phyloP scores from a whole-genome alignment of 768 basidiomycete genomes.

The Boletus sp. region DNA sequence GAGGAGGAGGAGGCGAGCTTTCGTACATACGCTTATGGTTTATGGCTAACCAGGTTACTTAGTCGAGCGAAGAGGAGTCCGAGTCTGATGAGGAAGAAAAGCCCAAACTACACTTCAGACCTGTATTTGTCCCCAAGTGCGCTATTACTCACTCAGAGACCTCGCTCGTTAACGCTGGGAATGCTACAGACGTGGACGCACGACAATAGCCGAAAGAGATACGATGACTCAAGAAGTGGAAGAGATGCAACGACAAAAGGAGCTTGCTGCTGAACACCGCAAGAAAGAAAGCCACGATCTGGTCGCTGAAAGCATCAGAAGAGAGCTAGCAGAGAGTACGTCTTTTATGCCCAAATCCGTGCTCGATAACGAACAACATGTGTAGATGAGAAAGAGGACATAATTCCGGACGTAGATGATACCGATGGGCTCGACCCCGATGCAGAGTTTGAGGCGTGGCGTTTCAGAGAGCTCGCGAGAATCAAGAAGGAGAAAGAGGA shows the following conservation, averaged over 20 bases:
- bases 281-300: slow-evolving; percentile 87
- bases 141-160: slow-evolving; percentile 23
- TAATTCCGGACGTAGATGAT: slow-evolving; percentile 88
- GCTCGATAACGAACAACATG: neutral
- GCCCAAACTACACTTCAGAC: slow-evolving; percentile 76
- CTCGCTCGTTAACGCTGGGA: neutral
- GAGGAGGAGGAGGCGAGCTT: slow-evolving; percentile 40
- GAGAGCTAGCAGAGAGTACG: slow-evolving; percentile 90
- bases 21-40: neutral
- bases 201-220: slow-evolving; percentile 68
- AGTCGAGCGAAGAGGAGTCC: slow-evolving; percentile 89
- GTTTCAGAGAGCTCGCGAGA: slow-evolving; percentile 87
- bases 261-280: slow-evolving; percentile 75
- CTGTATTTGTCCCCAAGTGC: slow-evolving; percentile 94
- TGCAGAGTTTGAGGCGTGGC: slow-evolving; percentile 94
- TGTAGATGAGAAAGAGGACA: slow-evolving; percentile 83
- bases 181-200: slow-evolving; percentile 62
- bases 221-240: slow-evolving; percentile 69
- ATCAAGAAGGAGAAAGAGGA: slow-evolving; percentile 95
- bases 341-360: slow-evolving; percentile 12
- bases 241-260: slow-evolving; percentile 65
- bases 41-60: slow-evolving; percentile 15
- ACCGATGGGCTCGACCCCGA: slow-evolving; percentile 89
- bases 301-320: slow-evolving; percentile 89
- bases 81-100: slow-evolving; percentile 73